Conservation (phyloP, 768 basidiomycete species). For the Mrakia hoshinonis region DNA sequence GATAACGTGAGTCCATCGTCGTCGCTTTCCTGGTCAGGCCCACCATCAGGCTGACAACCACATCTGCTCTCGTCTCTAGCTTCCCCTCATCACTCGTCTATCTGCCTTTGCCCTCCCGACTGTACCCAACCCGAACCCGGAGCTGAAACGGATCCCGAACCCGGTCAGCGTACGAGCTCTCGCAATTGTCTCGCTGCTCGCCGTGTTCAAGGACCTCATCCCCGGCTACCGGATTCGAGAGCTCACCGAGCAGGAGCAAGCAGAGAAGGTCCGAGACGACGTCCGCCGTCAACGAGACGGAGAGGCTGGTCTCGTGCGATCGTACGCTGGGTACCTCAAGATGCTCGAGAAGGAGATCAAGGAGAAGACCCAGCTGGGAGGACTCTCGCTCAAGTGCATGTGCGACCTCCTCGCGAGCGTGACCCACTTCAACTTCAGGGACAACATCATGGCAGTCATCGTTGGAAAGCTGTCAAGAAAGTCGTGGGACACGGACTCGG, state of each 20-base stretch:
- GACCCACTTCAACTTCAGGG: conserved; percentile 93
- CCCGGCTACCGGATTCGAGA: conserved; percentile 63
- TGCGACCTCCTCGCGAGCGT: conserved; percentile 72
- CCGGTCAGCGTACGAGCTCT: conserved; percentile 76
- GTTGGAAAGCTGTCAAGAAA: conserved; percentile 72
- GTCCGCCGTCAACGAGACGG: conserved; percentile 83
- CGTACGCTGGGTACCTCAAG: conserved; percentile 83
- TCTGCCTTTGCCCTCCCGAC: conserved; percentile 77
- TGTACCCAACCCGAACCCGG: conserved; percentile 56
- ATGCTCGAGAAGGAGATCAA: conserved; percentile 78
- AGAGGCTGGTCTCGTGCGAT: conserved; percentile 82
- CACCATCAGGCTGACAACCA: no score
- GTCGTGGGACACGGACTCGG: conserved; percentile 84
- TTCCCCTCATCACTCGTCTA: conserved; percentile 77
- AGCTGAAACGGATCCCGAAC: conserved; percentile 52
- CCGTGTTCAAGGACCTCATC: conserved; percentile 91
- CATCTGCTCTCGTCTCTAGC: conserved; percentile 44
- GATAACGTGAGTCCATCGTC: conserved; percentile 59
- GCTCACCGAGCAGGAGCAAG: conserved; percentile 79
- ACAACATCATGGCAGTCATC: conserved; percentile 81
- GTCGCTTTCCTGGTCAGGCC: conserved; percentile 18
- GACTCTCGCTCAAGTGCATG: conserved; percentile 70
- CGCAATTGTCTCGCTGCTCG: conserved; percentile 78
- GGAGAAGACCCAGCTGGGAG: conserved; percentile 44
- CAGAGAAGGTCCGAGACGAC: conserved; percentile 88